A percentile compares a stretch with the other conserved stretches of the same genome.
These are phyloP conservation scores for Seminavis robusta DNA, from an alignment of 108 stramenopile genomes.

Conservation along the genomic window DNA sequence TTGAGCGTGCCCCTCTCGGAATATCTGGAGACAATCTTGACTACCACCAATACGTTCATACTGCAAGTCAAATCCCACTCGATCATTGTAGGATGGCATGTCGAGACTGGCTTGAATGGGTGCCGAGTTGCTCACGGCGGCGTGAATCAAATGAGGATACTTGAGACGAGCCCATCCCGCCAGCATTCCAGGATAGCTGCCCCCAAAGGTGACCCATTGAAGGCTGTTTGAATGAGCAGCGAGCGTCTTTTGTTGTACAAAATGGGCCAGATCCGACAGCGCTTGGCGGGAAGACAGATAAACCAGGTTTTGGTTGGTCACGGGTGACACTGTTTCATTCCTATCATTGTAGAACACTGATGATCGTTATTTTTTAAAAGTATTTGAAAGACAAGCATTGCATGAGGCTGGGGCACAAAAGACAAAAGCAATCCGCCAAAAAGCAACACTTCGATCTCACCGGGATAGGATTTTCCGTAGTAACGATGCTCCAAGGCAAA, in stretches of 20 bases:
- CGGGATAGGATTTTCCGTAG: constrained; percentile 79
- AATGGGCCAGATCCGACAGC: constrained; percentile 74
- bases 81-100: constrained; percentile 77
- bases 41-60: constrained; percentile 68
- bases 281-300: constrained; percentile 82
- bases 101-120: constrained; percentile 79
- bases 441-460: constrained; percentile 8
- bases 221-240: neutral
- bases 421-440: neutral
- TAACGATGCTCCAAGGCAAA: constrained; percentile 90
- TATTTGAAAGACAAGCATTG: neutral
- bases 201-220: constrained; percentile 84
- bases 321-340: constrained; percentile 12
- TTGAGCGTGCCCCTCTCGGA: constrained; percentile 64
- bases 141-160: constrained; percentile 78
- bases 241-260: constrained; percentile 32
- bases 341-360: neutral
- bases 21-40: constrained; percentile 52
- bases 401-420: too few relatives aligned
- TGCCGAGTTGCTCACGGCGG: constrained; percentile 78
- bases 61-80: constrained; percentile 57
- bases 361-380: too few relatives aligned
- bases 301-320: constrained; percentile 39
- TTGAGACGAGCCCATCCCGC: constrained; percentile 78
- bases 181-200: constrained; percentile 86